Conservation (phyloP, 78 protist genomes). For the Chrysochromulina parva region DNA sequence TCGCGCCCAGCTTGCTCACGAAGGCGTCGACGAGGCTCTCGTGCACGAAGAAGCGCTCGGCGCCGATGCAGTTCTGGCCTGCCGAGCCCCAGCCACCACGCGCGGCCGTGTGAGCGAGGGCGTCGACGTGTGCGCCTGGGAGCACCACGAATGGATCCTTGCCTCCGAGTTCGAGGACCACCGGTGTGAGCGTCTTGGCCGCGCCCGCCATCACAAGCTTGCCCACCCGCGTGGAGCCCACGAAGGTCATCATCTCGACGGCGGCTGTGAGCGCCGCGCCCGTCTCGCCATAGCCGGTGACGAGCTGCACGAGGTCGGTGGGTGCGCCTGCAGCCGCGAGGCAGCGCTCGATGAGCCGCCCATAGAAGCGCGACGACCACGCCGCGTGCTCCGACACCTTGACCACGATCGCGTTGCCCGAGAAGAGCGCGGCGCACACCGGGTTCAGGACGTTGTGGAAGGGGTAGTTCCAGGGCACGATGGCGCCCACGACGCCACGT, state of each 20-base stretch:
- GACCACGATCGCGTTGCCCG: conserved; percentile 45
- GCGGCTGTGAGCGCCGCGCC: not conserved
- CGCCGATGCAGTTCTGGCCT: conserved; percentile 50
- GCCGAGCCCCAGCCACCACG: conserved; percentile 13
- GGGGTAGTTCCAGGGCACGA: conserved; percentile 62
- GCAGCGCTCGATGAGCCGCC: not conserved
- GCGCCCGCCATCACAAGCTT: not conserved
- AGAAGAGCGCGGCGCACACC: not conserved
- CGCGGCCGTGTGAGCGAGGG: not conserved
- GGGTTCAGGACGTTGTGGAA: conserved; percentile 48
- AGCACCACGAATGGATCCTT: conserved; percentile 30
- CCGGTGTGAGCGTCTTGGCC: conserved; percentile 22
- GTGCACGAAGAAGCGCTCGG: conserved; percentile 49
- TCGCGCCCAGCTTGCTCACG: not conserved
- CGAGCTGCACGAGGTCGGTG: not conserved
- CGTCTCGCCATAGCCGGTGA: conserved; percentile 15
- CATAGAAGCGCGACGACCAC: not conserved
- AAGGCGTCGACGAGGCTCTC: not conserved
- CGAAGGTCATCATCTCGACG: not conserved
- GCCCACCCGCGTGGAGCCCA: conserved; percentile 5
- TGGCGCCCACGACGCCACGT: conserved; percentile 37
- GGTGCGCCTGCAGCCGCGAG: conserved; percentile 22
- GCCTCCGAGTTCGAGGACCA: conserved; percentile 46
- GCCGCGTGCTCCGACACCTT: conserved; percentile 42
- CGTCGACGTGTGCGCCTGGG: not conserved